These are phyloP conservation scores for Copromyces sp. DNA, from an alignment of 495 filamentous ascomycete species.

Conservation along the genomic window DNA sequence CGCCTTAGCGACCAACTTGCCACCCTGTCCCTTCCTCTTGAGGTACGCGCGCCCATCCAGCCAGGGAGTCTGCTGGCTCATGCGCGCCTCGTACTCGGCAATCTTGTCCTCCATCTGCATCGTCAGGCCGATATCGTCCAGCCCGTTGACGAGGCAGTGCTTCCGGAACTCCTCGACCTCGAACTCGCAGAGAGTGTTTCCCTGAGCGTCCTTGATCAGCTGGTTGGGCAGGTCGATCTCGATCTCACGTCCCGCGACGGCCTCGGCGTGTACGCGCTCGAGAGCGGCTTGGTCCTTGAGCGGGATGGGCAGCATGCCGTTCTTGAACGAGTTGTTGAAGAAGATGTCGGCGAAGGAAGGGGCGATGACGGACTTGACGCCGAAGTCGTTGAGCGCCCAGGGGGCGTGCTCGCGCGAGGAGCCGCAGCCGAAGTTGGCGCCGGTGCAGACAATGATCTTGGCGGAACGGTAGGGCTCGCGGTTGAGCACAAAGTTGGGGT, in stretches of 20 bases:
- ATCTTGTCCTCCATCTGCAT: conserved; percentile 90
- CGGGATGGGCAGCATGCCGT: conserved; percentile 89
- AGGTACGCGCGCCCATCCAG: conserved; percentile 83
- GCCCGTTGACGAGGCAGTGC: conserved; percentile 87
- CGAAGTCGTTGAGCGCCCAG: conserved; percentile 94
- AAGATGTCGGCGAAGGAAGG: conserved; percentile 95
- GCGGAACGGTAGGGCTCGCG: conserved; percentile 72
- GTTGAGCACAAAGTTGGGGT: conserved; percentile 81
- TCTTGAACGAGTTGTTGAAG: conserved; percentile 99
- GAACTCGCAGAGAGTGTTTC: conserved; percentile 63
- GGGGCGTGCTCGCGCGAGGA: conserved; percentile 91
- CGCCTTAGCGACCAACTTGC: conserved; percentile 67
- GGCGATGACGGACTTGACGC: conserved; percentile 87
- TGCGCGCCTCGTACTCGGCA: conserved; percentile 64
- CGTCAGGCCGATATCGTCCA: conserved; percentile 94
- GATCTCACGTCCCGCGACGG: conserved; percentile 71
- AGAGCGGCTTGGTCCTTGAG: conserved; percentile 60
- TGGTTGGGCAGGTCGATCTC: conserved; percentile 88
- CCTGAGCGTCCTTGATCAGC: conserved; percentile 63
- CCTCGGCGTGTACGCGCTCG: conserved; percentile 65
- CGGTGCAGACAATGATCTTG: conserved; percentile 90
- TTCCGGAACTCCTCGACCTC: conserved; percentile 87
- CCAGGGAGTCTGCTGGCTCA: conserved; percentile 77
- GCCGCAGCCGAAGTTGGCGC: conserved; percentile 92
- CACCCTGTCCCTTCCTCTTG: conserved; percentile 52